Evolutionary conservation across 306 rosid species (phyloP).

Genomic region (Sechiopsis laciniata): DNA sequence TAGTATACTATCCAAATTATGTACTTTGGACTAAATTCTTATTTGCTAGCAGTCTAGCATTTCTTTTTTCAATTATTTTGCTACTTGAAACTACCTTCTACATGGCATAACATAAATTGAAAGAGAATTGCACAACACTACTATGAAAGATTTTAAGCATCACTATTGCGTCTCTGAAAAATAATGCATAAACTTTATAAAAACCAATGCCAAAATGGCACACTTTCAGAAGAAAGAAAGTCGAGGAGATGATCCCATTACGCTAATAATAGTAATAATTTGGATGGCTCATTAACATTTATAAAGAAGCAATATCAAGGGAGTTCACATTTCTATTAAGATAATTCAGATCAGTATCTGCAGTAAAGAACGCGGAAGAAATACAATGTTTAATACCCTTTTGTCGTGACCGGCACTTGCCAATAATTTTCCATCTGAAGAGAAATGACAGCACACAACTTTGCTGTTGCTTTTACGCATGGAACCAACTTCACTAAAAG

Average conservation of each 20-base stretch:
- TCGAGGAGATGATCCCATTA: background rate
- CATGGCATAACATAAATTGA: constrained; percentile 1
- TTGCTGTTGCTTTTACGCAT: constrained; percentile 73
- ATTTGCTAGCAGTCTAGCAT: background rate
- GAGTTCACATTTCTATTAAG: constrained; percentile 26
- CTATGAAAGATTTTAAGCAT: constrained; percentile 6
- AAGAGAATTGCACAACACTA: constrained; percentile 16
- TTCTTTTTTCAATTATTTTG: background rate
- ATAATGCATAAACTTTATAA: constrained; percentile 5
- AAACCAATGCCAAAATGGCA: constrained; percentile 7
- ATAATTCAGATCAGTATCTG: constrained; percentile 4
- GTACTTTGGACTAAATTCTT: background rate
- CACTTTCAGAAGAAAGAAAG: background rate
- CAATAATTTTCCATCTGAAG: constrained; percentile 87
- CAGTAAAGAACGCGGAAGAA: constrained; percentile 17
- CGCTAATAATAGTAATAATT: background rate
- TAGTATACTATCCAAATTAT: background rate
- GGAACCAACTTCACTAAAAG: constrained; percentile 72
- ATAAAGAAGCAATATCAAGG: background rate
- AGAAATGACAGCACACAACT: constrained; percentile 92
- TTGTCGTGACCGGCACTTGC: constrained; percentile 99
- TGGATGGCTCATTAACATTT: constrained; percentile 6
- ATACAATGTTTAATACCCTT: constrained; percentile 50
- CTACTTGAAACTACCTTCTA: constrained; percentile 11
- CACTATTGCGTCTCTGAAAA: constrained; percentile 8